Conservation (phyloP, 2,329 filamentous ascomycete species). For the Byssochlamys sp. region DNA sequence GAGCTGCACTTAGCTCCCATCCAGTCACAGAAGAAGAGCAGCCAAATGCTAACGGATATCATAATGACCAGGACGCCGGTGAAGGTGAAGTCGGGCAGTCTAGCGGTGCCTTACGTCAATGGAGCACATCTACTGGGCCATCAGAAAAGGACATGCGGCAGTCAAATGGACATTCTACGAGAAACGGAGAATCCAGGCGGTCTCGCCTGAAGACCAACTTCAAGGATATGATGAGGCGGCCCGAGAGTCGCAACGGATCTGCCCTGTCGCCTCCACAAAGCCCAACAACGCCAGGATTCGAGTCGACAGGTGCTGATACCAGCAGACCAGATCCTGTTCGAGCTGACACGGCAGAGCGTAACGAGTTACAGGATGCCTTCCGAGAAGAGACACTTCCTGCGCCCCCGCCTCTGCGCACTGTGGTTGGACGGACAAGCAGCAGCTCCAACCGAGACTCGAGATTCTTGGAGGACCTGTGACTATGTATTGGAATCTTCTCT, state of each 20-base stretch:
- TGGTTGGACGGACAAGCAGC: slow-evolving; percentile 14
- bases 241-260: slow-evolving; percentile 6
- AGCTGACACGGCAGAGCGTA: slow-evolving; percentile 11
- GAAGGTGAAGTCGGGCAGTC: neutral
- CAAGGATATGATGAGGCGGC: slow-evolving; percentile 14
- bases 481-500: neutral
- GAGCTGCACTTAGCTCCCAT: slow-evolving; percentile 22
- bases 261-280: neutral
- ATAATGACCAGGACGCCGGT: neutral
- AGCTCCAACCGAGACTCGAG: slow-evolving; percentile 23
- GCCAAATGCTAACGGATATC: slow-evolving; percentile 6
- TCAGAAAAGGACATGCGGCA: slow-evolving; percentile 7
- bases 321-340: slow-evolving; percentile 5
- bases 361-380: slow-evolving; percentile 20
- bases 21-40: slow-evolving; percentile 18
- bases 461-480: slow-evolving; percentile 30
- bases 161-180: slow-evolving; percentile 7
- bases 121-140: slow-evolving; percentile 6
- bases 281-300: neutral
- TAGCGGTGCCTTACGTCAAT: slow-evolving; percentile 3
- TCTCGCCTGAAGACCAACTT: slow-evolving; percentile 19
- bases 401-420: slow-evolving; percentile 14
- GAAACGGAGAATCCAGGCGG: slow-evolving; percentile 10
- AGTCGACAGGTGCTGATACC: slow-evolving; percentile 7
- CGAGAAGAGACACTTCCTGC: slow-evolving; percentile 20